Conservation (phyloP, 768 basidiomycete genomes). For the Postia placenta region DNA sequence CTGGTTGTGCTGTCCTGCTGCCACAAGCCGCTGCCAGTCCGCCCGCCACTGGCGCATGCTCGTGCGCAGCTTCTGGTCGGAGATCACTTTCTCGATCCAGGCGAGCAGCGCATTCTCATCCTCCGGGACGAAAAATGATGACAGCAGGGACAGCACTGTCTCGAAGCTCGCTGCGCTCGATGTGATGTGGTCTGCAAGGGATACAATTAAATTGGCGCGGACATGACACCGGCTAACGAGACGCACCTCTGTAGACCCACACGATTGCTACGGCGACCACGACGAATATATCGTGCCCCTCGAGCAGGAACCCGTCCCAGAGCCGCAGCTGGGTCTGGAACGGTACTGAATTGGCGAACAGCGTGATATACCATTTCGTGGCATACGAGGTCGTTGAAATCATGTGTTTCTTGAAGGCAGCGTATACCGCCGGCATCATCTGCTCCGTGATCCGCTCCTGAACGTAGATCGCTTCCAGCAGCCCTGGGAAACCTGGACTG, state of each 20-base stretch:
- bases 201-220: slow-evolving; percentile 1
- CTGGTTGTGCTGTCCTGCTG: slow-evolving; percentile 50
- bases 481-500: slow-evolving; percentile 90
- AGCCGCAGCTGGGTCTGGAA: slow-evolving; percentile 91
- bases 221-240: background rate
- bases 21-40: slow-evolving; percentile 74
- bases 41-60: slow-evolving; percentile 72
- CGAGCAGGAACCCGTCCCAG: slow-evolving; percentile 92
- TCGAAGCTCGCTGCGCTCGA: slow-evolving; percentile 79
- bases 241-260: slow-evolving; percentile 83
- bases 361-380: slow-evolving; percentile 99
- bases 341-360: slow-evolving; percentile 93
- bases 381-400: slow-evolving; percentile 94
- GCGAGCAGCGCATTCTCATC: slow-evolving; percentile 75
- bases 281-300: slow-evolving; percentile 86
- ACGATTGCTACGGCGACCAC: slow-evolving; percentile 83
- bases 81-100: slow-evolving; percentile 68
- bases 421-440: slow-evolving; percentile 87
- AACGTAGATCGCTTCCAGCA: slow-evolving; percentile 93
- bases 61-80: slow-evolving; percentile 57
- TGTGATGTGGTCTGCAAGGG: slow-evolving; percentile 69
- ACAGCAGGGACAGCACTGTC: slow-evolving; percentile 83
- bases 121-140: slow-evolving; percentile 92
- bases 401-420: slow-evolving; percentile 80
- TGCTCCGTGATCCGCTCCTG: slow-evolving; percentile 85